Evolutionary conservation across 768 basidiomycete genomes (phyloP).

Genomic region (Tubosaeta sp.): DNA sequence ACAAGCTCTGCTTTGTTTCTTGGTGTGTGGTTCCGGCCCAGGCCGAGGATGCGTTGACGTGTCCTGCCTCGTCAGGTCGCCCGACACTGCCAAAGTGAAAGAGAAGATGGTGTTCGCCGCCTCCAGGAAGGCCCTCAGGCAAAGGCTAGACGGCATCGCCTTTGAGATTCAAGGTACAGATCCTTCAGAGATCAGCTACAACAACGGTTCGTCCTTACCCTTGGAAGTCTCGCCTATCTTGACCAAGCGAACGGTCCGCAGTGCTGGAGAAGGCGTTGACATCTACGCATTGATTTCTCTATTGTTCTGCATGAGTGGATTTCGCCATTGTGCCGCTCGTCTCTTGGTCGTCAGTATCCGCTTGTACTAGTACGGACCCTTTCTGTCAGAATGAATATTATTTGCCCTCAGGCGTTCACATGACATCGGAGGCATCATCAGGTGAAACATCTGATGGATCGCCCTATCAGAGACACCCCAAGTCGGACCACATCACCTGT

Average conservation of each 20-base stretch:
- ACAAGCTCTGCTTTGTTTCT: constrained; percentile 78
- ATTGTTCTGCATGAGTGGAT: background rate
- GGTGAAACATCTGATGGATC: background rate
- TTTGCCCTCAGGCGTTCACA: background rate
- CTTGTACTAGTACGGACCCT: background rate
- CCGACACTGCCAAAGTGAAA: constrained; percentile 80
- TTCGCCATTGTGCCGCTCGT: background rate
- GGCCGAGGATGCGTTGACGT: background rate
- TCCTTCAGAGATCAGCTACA: constrained; percentile 62
- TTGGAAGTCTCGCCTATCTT: background rate
- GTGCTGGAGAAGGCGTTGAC: constrained; percentile 19
- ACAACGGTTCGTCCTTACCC: constrained; percentile 48
- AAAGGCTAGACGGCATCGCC: constrained; percentile 68
- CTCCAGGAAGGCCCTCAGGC: constrained; percentile 77
- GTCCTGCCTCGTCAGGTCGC: constrained; percentile 54
- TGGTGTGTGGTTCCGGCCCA: constrained; percentile 52
- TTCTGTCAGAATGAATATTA: background rate
- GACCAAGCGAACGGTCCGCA: background rate
- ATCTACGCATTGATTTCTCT: constrained; percentile 12
- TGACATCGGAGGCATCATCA: constrained; percentile 1
- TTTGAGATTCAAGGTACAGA: constrained; percentile 88
- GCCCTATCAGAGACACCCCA: background rate
- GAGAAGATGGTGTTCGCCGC: constrained; percentile 92
- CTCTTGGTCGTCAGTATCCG: background rate
- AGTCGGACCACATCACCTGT: constrained; percentile 1